Base-by-base conservation (phyloP, 2,329 filamentous ascomycete species). In the Akanthomyces muscarius region DNA sequence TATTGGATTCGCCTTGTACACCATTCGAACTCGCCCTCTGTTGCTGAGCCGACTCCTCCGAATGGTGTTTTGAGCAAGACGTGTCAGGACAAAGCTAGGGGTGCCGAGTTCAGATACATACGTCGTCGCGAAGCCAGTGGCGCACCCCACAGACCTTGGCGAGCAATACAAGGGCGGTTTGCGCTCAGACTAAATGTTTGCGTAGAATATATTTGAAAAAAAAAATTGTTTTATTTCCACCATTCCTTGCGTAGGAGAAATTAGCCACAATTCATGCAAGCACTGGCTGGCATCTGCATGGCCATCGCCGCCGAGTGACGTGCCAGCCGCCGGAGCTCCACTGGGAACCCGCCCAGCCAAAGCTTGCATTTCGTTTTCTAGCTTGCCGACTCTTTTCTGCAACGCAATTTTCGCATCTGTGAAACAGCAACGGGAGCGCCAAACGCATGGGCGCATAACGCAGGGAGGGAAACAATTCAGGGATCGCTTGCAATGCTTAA, bases 401-500 rank as follows among this genome's bases (percentile, higher is more conserved):
- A 36, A 36, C 4, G 28, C 28, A 7, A 6, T 11, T 36, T 36
- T 23, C 8, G 36, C 33, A 48, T 5, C 18, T 16, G 42, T 13
- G 16, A 23, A 18, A 14, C 18, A 8, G 16, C 14, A 38, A 44
- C 45, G 21, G 25, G 18, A 23, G 18, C 47, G 45, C 25, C 18
- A 23, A 41, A 30, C 38, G n/a, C 38, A 42, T 33, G 38, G 28
- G 13, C 36, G 38, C 48, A n/a, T 25, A 44, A 7, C 13, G 16
- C 28, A 16, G 23, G 36, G 4, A 23, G 16, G 2, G 11, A 53
- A 14, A 25, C 28, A n/a, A 42, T 14, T 11, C 21, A 5, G 2
- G 61, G 60, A 56, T 59, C 44, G 62, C 28, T 50, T 47, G 63
- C 54, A 41, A 92, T 92, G 89, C 79, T 94, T 55, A 92, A 87